phyloP scores from a whole-genome alignment of 1,139 yeast genomes.

The Yamadazyma atlantica region DNA sequence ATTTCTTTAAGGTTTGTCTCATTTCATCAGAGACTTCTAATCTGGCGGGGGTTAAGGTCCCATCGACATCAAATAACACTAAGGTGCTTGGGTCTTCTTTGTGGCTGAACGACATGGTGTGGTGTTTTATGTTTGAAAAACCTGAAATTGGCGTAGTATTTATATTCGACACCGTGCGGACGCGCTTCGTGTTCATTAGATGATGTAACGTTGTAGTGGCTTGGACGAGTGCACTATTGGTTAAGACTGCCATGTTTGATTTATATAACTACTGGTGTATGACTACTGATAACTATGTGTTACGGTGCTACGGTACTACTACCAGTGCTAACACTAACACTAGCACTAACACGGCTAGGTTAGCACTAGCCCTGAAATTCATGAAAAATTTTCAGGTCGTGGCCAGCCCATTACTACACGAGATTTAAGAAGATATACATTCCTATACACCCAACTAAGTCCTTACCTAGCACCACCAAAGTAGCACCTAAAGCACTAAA shows the following conservation, averaged over 20 bases:
- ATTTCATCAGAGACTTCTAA: slow-evolving; percentile 78
- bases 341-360: too few relatives aligned
- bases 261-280: too few relatives aligned
- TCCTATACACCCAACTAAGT: not conserved
- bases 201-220: not conserved
- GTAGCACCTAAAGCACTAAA: too few relatives aligned
- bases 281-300: too few relatives aligned
- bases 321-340: too few relatives aligned
- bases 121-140: not conserved
- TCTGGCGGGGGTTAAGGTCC: slow-evolving; percentile 98
- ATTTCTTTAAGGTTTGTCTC: slow-evolving; percentile 62
- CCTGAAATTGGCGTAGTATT: not conserved
- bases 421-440: not conserved
- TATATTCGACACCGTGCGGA: not conserved
- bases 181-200: not conserved
- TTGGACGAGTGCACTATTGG: too few relatives aligned
- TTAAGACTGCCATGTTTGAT: too few relatives aligned
- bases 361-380: too few relatives aligned
- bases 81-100: slow-evolving; percentile 59
- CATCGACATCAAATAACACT: slow-evolving; percentile 96
- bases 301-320: too few relatives aligned
- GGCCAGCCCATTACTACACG: not conserved
- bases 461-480: too few relatives aligned
- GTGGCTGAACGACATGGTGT: slow-evolving; percentile 48
- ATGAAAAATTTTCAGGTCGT: too few relatives aligned